Evolutionary conservation across 306 rosid genomes (phyloP).

Genomic region (Rubus idaeus): DNA sequence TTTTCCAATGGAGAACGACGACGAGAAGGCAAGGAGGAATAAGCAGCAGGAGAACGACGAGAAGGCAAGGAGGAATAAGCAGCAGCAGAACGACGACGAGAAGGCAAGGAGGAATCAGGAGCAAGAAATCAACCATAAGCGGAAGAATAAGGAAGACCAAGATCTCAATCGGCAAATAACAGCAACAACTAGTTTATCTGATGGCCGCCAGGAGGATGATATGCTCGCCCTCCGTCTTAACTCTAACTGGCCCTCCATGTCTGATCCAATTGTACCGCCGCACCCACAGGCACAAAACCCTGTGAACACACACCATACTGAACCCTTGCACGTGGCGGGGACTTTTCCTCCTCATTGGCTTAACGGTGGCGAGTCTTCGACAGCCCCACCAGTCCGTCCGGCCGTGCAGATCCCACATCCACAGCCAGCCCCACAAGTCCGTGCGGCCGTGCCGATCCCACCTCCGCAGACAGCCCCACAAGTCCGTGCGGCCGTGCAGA

Average conservation of each 20-base stretch:
- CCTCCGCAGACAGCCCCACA: not conserved
- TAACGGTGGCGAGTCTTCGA: too few relatives aligned
- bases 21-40: not conserved
- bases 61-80: not conserved
- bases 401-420: not conserved
- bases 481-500: not conserved
- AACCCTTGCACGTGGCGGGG: not conserved
- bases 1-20: not conserved
- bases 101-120: not conserved
- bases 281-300: not conserved
- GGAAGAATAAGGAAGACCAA: not conserved
- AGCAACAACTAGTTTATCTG: not conserved
- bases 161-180: not conserved
- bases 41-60: too few relatives aligned
- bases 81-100: not conserved
- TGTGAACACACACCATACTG: not conserved
- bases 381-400: too few relatives aligned
- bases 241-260: not conserved
- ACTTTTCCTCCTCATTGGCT: not conserved
- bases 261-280: not conserved
- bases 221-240: slow-evolving; percentile 11
- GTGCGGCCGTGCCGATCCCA: not conserved
- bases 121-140: slow-evolving; percentile 17
- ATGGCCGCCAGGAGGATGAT: not conserved
- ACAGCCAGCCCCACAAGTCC: not conserved